These are phyloP conservation scores for Entomortierella beljakovae DNA, from an alignment of 192 early-diverging fungal genomes.

Conservation along the genomic window DNA sequence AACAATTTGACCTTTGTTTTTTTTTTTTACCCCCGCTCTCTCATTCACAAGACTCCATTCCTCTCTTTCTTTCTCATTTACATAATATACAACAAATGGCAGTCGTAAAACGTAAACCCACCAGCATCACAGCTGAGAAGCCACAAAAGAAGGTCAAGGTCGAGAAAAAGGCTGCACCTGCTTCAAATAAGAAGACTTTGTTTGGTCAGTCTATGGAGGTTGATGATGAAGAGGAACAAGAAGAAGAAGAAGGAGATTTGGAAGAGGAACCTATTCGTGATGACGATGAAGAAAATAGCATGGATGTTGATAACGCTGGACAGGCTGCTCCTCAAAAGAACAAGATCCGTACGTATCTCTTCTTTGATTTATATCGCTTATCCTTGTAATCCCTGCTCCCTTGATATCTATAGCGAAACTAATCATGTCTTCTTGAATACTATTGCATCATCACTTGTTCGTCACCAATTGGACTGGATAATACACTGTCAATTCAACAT, in stretches of 20 bases:
- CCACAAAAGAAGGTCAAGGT: slow-evolving; percentile 52
- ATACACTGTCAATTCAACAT: neutral
- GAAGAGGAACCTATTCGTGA: slow-evolving; percentile 45
- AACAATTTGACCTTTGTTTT: neutral
- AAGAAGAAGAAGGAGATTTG: slow-evolving; percentile 46
- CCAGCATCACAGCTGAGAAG: slow-evolving; percentile 41
- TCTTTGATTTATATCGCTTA: neutral
- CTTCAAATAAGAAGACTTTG: slow-evolving; percentile 39
- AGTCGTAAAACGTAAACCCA: slow-evolving; percentile 50
- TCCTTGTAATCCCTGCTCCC: neutral
- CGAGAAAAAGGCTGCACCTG: slow-evolving; percentile 1
- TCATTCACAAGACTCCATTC: slow-evolving; percentile 1
- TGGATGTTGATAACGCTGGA: slow-evolving; percentile 36
- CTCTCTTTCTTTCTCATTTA: neutral
- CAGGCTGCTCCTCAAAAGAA: slow-evolving; percentile 39
- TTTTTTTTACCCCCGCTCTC: slow-evolving; percentile 5
- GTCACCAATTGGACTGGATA: neutral
- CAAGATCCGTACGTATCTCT: slow-evolving; percentile 30
- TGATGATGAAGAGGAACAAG: slow-evolving; percentile 30
- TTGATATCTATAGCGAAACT: neutral
- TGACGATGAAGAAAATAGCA: slow-evolving; percentile 48
- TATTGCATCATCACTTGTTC: neutral
- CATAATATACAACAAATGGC: slow-evolving; percentile 28
- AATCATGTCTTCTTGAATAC: neutral
- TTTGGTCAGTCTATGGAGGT: slow-evolving; percentile 50